Base-by-base conservation (phyloP, 139 green algal genomes). In the Volvox africanus region DNA sequence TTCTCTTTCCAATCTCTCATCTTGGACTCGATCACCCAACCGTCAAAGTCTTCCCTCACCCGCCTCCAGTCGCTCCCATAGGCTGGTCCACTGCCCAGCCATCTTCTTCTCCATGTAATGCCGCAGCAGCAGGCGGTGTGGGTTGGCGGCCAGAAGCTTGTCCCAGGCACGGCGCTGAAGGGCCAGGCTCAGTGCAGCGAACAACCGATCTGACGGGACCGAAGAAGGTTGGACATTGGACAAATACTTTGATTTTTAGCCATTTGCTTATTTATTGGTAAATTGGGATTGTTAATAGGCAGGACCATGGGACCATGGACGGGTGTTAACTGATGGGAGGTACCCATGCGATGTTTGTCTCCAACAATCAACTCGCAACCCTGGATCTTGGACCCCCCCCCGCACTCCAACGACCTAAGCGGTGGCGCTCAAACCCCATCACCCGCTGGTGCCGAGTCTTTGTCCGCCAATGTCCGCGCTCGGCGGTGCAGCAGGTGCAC, bases 31-130 rank as follows among this genome's bases (percentile, higher is more conserved):
- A 33, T 2, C 75, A 24, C 32, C 75, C n/a, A 21, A 1, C 78
- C 78, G 17, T 35, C 78, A 37, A n/a, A n/a, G n/a, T n/a, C 33
- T 18, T 21, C 32, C 30, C 85, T 6, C 85, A 89, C 85, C 85
- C n/a, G 85, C 85, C 69, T 90, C 50, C 20, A 90, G 21, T 61
- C 86, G 30, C 73, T 90, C 86, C 86, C 86, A 84, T 12, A 30
- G 37, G 30, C 86, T 85, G 73, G 9, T n/a, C 2, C 81, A 85
- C 50, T 22, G 69, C 36, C 86, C 86, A n/a, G 32, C 50, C 55
- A 1, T 18, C 86, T 90, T 90, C 86, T 78, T 90, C 0, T 77
- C 55, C 84, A 71, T 13, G 69, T 89, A 82, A 44, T 82, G 84
- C 28, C 69, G 26, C 84, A 89, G 69, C 84, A 89, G 84, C 44